Percentiles rank a stretch among this genome's conserved stretches.
These are phyloP conservation scores for Scopulariopsis brevicaulis DNA, from an alignment of 2,329 filamentous ascomycete genomes.

Conservation along the genomic window DNA sequence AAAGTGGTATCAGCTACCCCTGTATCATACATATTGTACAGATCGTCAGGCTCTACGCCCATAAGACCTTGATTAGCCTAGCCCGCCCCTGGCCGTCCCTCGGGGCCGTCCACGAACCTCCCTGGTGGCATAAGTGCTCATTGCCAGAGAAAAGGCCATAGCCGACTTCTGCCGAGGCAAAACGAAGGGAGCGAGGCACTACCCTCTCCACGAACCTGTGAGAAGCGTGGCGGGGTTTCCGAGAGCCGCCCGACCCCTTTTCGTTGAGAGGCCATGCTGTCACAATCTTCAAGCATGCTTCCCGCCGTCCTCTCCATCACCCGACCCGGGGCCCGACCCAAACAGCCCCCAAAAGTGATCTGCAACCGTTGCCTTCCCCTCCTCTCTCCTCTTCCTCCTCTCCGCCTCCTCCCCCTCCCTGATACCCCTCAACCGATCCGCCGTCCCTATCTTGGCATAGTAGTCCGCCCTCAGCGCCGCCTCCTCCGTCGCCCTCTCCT, in stretches of 20 bases:
- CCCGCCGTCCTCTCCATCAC: background rate
- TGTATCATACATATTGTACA: background rate
- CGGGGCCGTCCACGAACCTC: background rate
- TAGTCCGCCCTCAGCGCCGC: conserved; percentile 52
- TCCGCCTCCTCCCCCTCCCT: conserved; percentile 37
- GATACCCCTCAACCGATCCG: conserved; percentile 40
- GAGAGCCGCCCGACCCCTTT: too few relatives aligned
- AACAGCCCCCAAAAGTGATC: conserved; percentile 26
- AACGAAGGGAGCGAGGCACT: background rate
- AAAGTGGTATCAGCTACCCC: background rate
- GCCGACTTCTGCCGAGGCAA: background rate
- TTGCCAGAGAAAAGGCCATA: background rate
- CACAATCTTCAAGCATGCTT: background rate
- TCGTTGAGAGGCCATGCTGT: too few relatives aligned
- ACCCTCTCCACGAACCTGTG: background rate
- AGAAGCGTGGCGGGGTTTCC: background rate
- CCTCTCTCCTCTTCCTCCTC: conserved; percentile 35
- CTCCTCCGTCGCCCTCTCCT: conserved; percentile 51
- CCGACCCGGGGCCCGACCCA: conserved; percentile 3
- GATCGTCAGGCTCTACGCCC: background rate
- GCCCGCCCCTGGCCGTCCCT: background rate
- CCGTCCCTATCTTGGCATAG: conserved; percentile 47
- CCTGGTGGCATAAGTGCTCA: background rate
- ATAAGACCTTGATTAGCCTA: background rate
- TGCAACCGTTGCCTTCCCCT: conserved; percentile 34